phyloP scores from a whole-genome alignment of 1,284 basidiomycete species.

The Cryptococcus sp. region DNA sequence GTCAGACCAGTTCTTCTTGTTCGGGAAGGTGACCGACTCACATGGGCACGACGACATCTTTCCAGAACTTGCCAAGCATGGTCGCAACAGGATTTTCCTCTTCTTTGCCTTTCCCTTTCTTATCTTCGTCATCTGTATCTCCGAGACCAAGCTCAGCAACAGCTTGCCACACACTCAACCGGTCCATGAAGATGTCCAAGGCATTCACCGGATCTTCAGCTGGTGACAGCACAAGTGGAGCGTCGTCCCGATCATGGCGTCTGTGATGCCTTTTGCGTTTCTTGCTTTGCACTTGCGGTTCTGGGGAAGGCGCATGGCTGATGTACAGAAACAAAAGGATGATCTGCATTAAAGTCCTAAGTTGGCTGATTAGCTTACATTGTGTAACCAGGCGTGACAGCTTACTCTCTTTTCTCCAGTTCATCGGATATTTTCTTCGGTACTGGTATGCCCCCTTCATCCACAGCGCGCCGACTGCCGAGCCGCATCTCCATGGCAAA shows the following conservation, averaged over 20 bases:
- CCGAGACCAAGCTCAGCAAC: slow-evolving; percentile 42
- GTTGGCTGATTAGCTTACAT: background rate
- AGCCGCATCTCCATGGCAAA: slow-evolving; percentile 27
- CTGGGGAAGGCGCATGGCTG: slow-evolving; percentile 2
- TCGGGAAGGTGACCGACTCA: slow-evolving; percentile 14
- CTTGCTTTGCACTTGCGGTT: slow-evolving; percentile 10
- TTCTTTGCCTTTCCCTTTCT: slow-evolving; percentile 18
- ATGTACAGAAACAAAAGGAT: slow-evolving; percentile 34
- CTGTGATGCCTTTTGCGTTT: slow-evolving; percentile 12
- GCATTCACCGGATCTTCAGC: slow-evolving; percentile 28
- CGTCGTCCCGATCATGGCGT: background rate
- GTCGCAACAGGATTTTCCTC: slow-evolving; percentile 11
- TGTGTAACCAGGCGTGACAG: background rate
- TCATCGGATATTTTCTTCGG: slow-evolving; percentile 33
- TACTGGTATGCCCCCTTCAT: slow-evolving; percentile 22
- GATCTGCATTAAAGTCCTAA: slow-evolving; percentile 42
- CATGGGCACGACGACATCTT: slow-evolving; percentile 26
- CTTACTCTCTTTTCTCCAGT: slow-evolving; percentile 44
- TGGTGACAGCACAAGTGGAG: slow-evolving; percentile 6
- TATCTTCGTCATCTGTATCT: background rate
- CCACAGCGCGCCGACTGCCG: slow-evolving; percentile 21
- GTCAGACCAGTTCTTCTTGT: background rate
- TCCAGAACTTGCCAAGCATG: slow-evolving; percentile 34
- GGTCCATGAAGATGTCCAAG: slow-evolving; percentile 41
- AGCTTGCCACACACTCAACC: slow-evolving; percentile 46